These are phyloP conservation scores for Eucalyptus curtisii DNA, from an alignment of 345 rosid species.

Conservation along the genomic window DNA sequence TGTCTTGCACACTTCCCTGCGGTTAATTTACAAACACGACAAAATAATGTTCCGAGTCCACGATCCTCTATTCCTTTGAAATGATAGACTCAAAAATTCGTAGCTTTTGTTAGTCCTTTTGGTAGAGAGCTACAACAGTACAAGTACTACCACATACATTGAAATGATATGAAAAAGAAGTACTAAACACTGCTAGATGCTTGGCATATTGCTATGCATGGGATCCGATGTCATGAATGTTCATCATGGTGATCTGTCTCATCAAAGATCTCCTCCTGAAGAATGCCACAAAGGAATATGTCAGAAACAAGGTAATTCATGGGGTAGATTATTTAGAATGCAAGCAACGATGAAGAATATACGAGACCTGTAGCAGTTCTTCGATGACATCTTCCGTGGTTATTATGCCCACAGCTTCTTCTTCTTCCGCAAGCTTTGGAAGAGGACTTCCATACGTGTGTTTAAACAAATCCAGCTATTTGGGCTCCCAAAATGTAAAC, in stretches of 20 bases:
- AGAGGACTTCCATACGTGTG: constrained; percentile 41
- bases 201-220: neutral
- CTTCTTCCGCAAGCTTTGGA: constrained; percentile 66
- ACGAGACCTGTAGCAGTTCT: constrained; percentile 75
- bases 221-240: constrained; percentile 32
- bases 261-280: constrained; percentile 90
- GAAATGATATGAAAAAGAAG: neutral
- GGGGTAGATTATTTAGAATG: neutral
- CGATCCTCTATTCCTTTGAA: neutral
- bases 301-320: neutral
- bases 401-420: constrained; percentile 85
- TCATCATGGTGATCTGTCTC: constrained; percentile 88
- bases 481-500: too few relatives aligned
- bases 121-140: neutral
- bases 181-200: neutral
- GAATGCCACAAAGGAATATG: neutral
- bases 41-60: neutral
- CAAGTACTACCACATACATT: neutral
- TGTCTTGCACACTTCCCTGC: neutral
- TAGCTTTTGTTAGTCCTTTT: neutral
- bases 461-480: neutral
- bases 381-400: constrained; percentile 99
- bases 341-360: neutral
- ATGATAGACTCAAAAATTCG: neutral
- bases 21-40: neutral